These are phyloP conservation scores for Diaporthe sp. DNA, from an alignment of 2,329 filamentous ascomycete species.

Conservation along the genomic window DNA sequence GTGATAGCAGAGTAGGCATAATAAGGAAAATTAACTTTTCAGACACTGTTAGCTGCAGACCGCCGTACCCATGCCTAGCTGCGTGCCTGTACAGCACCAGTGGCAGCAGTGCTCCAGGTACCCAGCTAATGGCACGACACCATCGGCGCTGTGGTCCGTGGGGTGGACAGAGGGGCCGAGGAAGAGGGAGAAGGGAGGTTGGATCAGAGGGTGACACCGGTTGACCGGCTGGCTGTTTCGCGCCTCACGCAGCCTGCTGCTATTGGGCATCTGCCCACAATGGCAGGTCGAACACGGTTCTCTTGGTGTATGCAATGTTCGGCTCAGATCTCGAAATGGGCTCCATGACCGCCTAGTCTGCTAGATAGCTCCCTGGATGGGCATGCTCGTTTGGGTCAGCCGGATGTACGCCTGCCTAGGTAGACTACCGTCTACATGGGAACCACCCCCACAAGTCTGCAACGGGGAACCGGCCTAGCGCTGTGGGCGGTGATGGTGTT, in stretches of 20 bases:
- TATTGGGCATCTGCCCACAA: no score
- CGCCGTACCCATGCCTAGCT: neutral
- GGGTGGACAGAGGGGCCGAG: conserved; percentile 19
- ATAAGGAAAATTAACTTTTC: no score
- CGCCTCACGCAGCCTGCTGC: conserved; percentile 9
- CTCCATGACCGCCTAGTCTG: conserved; percentile 7
- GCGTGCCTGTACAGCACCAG: neutral
- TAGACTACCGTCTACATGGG: neutral
- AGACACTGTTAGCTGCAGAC: no score
- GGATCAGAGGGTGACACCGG: conserved; percentile 21
- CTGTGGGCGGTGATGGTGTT: neutral
- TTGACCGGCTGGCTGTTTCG: conserved; percentile 26
- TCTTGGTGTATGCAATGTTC: conserved; percentile 7
- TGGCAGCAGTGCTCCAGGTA: conserved; percentile 29
- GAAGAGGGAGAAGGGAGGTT: conserved; percentile 6
- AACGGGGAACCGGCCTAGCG: neutral
- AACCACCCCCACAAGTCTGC: neutral
- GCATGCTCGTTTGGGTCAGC: conserved; percentile 8
- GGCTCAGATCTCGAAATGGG: conserved; percentile 25
- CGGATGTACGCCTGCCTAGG: neutral
- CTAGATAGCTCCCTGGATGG: neutral
- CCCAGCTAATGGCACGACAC: conserved; percentile 28
- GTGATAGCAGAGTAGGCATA: no score
- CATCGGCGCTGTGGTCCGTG: conserved; percentile 28
- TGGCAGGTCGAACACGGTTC: neutral